phyloP scores from a whole-genome alignment of 129 eudicot genomes.

The Logfia minima region DNA sequence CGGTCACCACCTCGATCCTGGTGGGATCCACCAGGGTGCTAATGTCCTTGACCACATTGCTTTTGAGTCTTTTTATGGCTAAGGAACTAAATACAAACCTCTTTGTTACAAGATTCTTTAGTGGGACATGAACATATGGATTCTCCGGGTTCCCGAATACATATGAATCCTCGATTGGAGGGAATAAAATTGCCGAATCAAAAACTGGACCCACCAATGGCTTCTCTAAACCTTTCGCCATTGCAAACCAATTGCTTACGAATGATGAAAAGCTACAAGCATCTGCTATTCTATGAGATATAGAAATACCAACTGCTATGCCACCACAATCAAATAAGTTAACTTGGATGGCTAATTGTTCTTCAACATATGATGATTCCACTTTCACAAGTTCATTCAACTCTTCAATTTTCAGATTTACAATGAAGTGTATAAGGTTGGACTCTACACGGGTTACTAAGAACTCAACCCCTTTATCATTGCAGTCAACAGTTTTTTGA shows the following conservation, averaged over 20 bases:
- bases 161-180: slow-evolving; percentile 22
- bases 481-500: slow-evolving; percentile 33
- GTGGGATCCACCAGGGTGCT: slow-evolving; percentile 28
- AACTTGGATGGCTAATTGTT: slow-evolving; percentile 47
- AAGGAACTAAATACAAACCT: slow-evolving; percentile 41
- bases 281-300: slow-evolving; percentile 43
- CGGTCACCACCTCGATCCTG: slow-evolving; percentile 40
- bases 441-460: slow-evolving; percentile 31
- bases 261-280: slow-evolving; percentile 33
- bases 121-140: not conserved
- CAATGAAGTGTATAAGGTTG: slow-evolving; percentile 19
- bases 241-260: slow-evolving; percentile 31
- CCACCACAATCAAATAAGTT: slow-evolving; percentile 49
- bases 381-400: slow-evolving; percentile 30
- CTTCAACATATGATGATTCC: slow-evolving; percentile 29
- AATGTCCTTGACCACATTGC: not conserved
- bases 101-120: slow-evolving; percentile 37
- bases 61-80: slow-evolving; percentile 29
- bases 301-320: slow-evolving; percentile 40
- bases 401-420: slow-evolving; percentile 23
- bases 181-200: slow-evolving; percentile 36
- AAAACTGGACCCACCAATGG: slow-evolving; percentile 22
- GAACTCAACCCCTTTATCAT: slow-evolving; percentile 41
- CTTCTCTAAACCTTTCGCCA: slow-evolving; percentile 22
- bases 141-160: slow-evolving; percentile 12